Evolutionary conservation across 2,329 filamentous ascomycete species (phyloP), one percentile per base, ranked within the genome.

Genomic region (Fusarium fujikuroi): DNA sequence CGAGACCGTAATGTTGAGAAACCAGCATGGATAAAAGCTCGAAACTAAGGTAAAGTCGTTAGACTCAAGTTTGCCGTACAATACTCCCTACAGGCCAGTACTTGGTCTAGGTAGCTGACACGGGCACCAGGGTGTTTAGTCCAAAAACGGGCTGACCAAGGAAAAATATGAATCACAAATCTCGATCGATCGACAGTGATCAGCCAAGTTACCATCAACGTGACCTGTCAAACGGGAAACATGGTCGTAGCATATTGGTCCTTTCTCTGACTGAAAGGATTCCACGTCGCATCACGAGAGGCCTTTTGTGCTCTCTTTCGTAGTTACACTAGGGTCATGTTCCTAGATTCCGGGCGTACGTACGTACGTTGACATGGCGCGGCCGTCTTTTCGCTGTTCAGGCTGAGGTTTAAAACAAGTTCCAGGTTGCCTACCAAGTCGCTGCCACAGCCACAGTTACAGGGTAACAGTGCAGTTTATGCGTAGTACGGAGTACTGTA

Each of bases 161-260:
- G 57, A 15, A 53, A 47, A 46, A 50, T 42, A 42, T 47, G 53
- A 39, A 62, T 75, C 69, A 66, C 34, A 44, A 73, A 74, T 74
- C 72, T 74, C 72, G 72, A 74, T 74, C 72, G 72, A 74, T 74
- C 72, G 72, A 61, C 72, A 60, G 47, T 49, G 72, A 74, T 74
- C 72, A 56, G 58, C 72, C 40, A 62, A 43, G 15, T 32, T 42
- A 60, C 54, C 43, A 53, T 58, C 52, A 72, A 39, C 68, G 57
- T 74, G 72, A 74, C 71, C 57, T 69, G 56, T 74, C 71, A 72
- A 59, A 39, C 46, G 16, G 57, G 36, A 63, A 63, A 63, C 49
- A 73, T 60, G 58, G 58, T 18, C 21, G 44, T 60, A 44, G 52
- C 52, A 65, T 58, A 65, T 69, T 72, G 67, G 59, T 65, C 30